phyloP scores from a whole-genome alignment of 202 grass and related monocot species.

The Setaria viridis region DNA sequence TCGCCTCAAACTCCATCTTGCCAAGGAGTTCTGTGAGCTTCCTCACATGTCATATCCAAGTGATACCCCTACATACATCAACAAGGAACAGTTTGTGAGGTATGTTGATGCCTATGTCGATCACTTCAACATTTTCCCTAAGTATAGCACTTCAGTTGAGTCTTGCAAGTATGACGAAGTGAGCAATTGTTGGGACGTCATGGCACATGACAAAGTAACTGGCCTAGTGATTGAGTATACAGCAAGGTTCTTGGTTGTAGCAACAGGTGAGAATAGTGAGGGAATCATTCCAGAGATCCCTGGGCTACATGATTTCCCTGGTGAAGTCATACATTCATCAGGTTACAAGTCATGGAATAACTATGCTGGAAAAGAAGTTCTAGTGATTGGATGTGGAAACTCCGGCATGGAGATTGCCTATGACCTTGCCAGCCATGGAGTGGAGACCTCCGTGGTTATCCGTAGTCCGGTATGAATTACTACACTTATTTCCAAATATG shows the following conservation, averaged over 20 bases:
- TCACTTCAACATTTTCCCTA: conserved; percentile 62
- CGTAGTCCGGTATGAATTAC: conserved; percentile 57
- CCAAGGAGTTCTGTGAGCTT: conserved; percentile 74
- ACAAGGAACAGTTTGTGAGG: conserved; percentile 69
- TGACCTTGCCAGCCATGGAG: conserved; percentile 71
- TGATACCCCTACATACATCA: conserved; percentile 53
- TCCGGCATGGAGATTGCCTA: conserved; percentile 88
- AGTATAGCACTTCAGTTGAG: conserved; percentile 54
- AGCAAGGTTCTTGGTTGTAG: conserved; percentile 70
- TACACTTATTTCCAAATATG: background rate
- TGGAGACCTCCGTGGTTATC: conserved; percentile 66
- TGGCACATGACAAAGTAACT: background rate
- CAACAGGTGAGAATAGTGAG: conserved; percentile 77
- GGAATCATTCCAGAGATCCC: conserved; percentile 57
- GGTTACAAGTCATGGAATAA: conserved; percentile 53
- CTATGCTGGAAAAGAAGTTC: conserved; percentile 56
- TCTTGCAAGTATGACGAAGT: conserved; percentile 54
- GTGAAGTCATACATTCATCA: conserved; percentile 61
- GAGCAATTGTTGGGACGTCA: conserved; percentile 41
- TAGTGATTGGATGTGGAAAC: conserved; percentile 86
- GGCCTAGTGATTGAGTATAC: conserved; percentile 35
- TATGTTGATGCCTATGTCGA: conserved; percentile 66
- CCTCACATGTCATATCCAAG: conserved; percentile 69
- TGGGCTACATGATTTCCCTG: conserved; percentile 43
- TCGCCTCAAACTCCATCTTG: conserved; percentile 76